These are phyloP conservation scores for Kwoniella newhampshirensis DNA, from an alignment of 768 basidiomycete genomes.

Conservation along the genomic window DNA sequence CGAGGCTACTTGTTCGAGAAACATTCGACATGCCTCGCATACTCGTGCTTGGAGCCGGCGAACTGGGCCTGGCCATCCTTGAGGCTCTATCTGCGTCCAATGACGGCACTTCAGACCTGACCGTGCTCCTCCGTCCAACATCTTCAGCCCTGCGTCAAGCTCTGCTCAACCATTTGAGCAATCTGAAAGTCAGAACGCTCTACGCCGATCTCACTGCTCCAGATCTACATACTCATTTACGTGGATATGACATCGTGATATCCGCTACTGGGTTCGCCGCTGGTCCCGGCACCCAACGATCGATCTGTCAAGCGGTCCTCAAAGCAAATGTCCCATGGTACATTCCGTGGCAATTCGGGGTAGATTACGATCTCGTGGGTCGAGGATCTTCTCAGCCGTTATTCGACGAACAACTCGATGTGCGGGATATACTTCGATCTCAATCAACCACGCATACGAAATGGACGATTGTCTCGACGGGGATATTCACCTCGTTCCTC, in stretches of 20 bases:
- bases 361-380: conserved; percentile 54
- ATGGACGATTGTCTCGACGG: conserved; percentile 52
- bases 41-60: conserved; percentile 20
- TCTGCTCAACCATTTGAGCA: neutral
- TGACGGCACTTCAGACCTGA: conserved; percentile 1
- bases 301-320: conserved; percentile 47
- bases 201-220: conserved; percentile 2
- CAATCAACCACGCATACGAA: conserved; percentile 30
- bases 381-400: conserved; percentile 47
- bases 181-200: conserved; percentile 2
- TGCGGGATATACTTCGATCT: conserved; percentile 47
- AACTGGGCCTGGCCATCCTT: conserved; percentile 15
- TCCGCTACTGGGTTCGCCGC: conserved; percentile 21
- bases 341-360: conserved; percentile 55
- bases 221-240: neutral
- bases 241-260: conserved; percentile 11
- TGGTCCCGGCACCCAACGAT: conserved; percentile 32
- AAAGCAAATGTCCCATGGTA: conserved; percentile 36
- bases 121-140: conserved; percentile 12
- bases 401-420: conserved; percentile 54
- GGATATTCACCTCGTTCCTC: conserved; percentile 51
- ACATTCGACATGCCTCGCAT: too few species aligned
- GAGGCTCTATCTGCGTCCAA: neutral
- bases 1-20: too few species aligned
- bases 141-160: neutral